Evolutionary conservation across 1,284 basidiomycete genomes (phyloP), one percentile per base, ranked within the genome.

Genomic region (Trametes sp.): DNA sequence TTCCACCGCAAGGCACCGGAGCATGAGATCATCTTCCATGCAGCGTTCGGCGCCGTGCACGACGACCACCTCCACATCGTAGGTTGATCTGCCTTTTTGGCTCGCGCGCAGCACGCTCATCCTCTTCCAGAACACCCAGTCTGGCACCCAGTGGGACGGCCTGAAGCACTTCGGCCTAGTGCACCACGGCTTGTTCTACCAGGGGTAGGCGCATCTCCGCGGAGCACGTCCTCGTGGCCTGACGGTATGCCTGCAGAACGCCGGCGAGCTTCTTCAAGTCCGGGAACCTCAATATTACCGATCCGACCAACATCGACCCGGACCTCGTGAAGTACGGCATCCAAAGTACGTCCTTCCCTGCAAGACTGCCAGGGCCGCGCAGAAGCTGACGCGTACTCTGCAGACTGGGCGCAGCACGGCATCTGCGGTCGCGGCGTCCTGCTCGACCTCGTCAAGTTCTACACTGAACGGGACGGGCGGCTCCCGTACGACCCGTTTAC

Each of bases 141-240:
- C 87, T 0, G 88, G 90, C 26, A 83, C 88, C 4, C 90, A 92
- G 66, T 91, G 90, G 89, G 90, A 92, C 68, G 87, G 90, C 4
- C 61, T 89, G 68, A 82, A 83, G 63, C 88, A 90, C 65, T 89
- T 82, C 68, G 86, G 87, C 2, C 66, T 90, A 45, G 58, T 76
- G 2, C 80, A 84, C 31, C 82, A 89, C 66, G 79, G 78, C 2
- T 77, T 88, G 23, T 88, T 87, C 72, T 90, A 90, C 73, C 85
- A 88, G 74, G 86, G 88, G 87, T 87, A 63, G 59, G 71, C 67
- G 26, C 41, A 52, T 62, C 54, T 50, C 41, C 38, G 29, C 23
- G 10, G 9, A 33, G 38, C 29, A 29, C 19, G 1, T 44, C 1
- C 5, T 28, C 19, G 6, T 29, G 24, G 16, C 46, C 28, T 31